Base-by-base conservation (phyloP, 2,329 filamentous ascomycete species). In the Paecilomyces dactylethromorphus region DNA sequence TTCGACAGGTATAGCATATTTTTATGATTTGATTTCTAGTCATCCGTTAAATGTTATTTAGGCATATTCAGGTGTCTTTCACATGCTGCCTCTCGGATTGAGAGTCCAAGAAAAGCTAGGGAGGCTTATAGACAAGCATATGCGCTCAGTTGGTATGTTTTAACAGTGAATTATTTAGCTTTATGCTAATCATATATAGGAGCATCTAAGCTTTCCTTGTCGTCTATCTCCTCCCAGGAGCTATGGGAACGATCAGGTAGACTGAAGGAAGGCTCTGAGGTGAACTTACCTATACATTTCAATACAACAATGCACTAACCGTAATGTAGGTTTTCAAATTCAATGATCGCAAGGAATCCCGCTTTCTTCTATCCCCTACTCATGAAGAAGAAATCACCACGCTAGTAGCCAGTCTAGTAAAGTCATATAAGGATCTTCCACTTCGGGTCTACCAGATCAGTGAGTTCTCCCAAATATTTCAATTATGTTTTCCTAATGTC, bases 341-440 rank as follows among this genome's bases (percentile, higher is more conserved):
- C 53, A 76, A 82, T 52, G 94, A 97, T 73, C 85, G 94, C 58
- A 94, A 89, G 73, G 84, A 89, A 6, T 79, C 83, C 0, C 81
- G 83, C 3, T 90, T 90, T 62, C 81, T 99, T 31, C 82, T 99
- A 3, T 88, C 92, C 1, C 94, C 94, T 0, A 99, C 94, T 0
- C 94, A 99, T 62, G 94, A 99, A 70, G 94, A 99, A 72, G 94
- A 99, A 71, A 94, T 99, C 65, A 99, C 94, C 0, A 79, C 82
- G 0, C 79, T 99, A 2, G 90, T 97, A 1, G 84, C 86, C 3
- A 83, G 82, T 58, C 83, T 87, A 15, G 80, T 92, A 1, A 85
- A 87, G 50, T 96, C 92, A 0, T 93, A 96, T 71, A 93, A 92
- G 68, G 87, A 91, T 52, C 80, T 97, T 8, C 94, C 94, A 0